A percentile compares a stretch with the other conserved stretches of the same genome.
Evolutionary conservation across 495 filamentous ascomycete species (phyloP).

Genomic region (Penicillium argentinense): DNA sequence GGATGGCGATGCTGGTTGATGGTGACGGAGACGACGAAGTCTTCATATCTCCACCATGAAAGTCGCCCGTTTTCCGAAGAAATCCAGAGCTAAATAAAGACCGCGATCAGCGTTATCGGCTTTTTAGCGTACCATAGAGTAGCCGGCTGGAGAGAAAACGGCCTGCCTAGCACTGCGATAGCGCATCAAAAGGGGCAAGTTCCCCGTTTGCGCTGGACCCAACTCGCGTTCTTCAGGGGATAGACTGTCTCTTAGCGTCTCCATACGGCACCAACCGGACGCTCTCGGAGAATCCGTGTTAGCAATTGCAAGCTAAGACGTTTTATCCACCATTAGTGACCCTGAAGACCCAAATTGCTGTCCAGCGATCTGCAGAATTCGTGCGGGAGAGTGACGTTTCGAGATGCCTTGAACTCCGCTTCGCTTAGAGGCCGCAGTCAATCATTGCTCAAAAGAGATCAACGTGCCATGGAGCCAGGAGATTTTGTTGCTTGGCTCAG

Average conservation of each 20-base stretch:
- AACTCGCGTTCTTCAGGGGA: constrained; percentile 7
- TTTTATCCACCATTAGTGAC: neutral
- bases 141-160: neutral
- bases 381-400: constrained; percentile 6
- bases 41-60: too few species aligned
- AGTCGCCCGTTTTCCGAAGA: too few species aligned
- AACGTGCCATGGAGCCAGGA: constrained; percentile 12
- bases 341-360: constrained; percentile 8
- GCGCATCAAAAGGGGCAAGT: constrained; percentile 12
- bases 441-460: constrained; percentile 14
- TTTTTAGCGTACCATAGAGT: too few species aligned
- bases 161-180: neutral
- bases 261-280: constrained; percentile 10
- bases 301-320: neutral
- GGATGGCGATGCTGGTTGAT: too few species aligned
- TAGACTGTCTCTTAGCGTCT: constrained; percentile 8
- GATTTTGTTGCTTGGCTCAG: neutral
- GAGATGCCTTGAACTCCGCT: constrained; percentile 6
- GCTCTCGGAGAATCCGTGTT: constrained; percentile 4
- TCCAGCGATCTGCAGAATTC: neutral
- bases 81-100: neutral
- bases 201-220: constrained; percentile 5
- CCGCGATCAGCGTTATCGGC: neutral
- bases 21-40: too few species aligned
- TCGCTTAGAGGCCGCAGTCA: constrained; percentile 17